Evolutionary conservation across 371 early-diverging fungal genomes (phyloP).

Genomic region (Fennellomyces sp.): DNA sequence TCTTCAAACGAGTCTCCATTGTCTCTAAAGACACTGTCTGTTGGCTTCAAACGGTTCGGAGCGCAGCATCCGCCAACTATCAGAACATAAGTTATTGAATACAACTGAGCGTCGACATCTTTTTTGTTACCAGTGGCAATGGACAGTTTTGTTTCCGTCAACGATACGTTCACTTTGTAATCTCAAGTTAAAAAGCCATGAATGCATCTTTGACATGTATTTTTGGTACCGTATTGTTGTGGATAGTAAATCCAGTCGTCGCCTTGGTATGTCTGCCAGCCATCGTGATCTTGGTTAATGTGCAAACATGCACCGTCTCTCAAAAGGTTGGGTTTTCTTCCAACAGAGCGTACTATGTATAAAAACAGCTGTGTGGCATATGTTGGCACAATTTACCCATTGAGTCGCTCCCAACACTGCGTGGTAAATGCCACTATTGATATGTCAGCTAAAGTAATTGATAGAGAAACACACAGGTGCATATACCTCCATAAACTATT

Average conservation of each 20-base stretch:
- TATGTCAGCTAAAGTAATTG: background rate
- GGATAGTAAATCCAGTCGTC: slow-evolving; percentile 54
- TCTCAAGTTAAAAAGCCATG: background rate
- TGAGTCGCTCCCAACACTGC: slow-evolving; percentile 25
- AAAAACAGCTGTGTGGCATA: background rate
- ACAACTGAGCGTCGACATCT: background rate
- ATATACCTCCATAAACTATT: background rate
- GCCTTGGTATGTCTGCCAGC: slow-evolving; percentile 34
- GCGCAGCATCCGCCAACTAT: slow-evolving; percentile 51
- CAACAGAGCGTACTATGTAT: background rate
- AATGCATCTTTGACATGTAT: background rate
- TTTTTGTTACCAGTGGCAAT: slow-evolving; percentile 30
- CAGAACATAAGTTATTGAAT: background rate
- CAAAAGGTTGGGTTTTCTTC: slow-evolving; percentile 45
- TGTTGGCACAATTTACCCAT: slow-evolving; percentile 13
- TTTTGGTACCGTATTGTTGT: slow-evolving; percentile 37
- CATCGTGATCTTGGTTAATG: slow-evolving; percentile 23
- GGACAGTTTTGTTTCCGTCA: slow-evolving; percentile 23
- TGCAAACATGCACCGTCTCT: slow-evolving; percentile 32
- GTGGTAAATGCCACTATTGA: slow-evolving; percentile 16
- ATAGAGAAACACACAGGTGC: background rate
- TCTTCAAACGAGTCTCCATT: slow-evolving; percentile 30
- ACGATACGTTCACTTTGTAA: slow-evolving; percentile 34
- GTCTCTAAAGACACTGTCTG: slow-evolving; percentile 36
- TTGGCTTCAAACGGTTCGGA: slow-evolving; percentile 38